phyloP scores from a whole-genome alignment of 1,284 basidiomycete genomes.

The Ceratobasidium sp. region DNA sequence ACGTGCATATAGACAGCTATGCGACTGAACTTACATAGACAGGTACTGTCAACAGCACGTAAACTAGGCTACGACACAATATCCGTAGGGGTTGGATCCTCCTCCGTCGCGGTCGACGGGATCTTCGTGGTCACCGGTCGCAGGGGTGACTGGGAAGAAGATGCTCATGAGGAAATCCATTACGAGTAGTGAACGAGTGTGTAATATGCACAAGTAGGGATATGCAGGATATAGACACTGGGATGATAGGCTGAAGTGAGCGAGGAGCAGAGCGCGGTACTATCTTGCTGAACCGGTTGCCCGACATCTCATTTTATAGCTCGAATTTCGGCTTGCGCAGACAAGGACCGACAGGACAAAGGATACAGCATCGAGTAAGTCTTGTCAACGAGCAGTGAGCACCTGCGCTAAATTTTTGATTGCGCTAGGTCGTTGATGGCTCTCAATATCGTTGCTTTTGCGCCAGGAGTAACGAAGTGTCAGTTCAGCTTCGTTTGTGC shows the following conservation, averaged over 20 bases:
- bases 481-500: not conserved
- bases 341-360: conserved; percentile 8
- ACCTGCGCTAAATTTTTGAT: not conserved
- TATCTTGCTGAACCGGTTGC: conserved; percentile 16
- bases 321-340: not conserved
- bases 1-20: not conserved
- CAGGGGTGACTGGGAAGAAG: not conserved
- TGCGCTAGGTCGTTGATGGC: not conserved
- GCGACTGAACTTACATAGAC: not conserved
- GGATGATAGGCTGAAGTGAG: conserved; percentile 20
- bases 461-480: not conserved
- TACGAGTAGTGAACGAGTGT: not conserved
- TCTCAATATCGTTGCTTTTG: not conserved
- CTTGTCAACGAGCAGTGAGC: not conserved
- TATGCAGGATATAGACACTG: not conserved
- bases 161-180: conserved; percentile 27
- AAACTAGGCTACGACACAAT: conserved; percentile 16
- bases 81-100: not conserved
- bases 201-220: not conserved
- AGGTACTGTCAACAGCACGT: not conserved
- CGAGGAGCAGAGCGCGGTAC: conserved; percentile 13
- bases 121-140: conserved; percentile 8
- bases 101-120: conserved; percentile 10
- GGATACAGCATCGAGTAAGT: not conserved
- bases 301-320: not conserved